Evolutionary conservation across 371 early-diverging fungal genomes (phyloP), one percentile per base, ranked within the genome.

Genomic region (Mortierella sp.): DNA sequence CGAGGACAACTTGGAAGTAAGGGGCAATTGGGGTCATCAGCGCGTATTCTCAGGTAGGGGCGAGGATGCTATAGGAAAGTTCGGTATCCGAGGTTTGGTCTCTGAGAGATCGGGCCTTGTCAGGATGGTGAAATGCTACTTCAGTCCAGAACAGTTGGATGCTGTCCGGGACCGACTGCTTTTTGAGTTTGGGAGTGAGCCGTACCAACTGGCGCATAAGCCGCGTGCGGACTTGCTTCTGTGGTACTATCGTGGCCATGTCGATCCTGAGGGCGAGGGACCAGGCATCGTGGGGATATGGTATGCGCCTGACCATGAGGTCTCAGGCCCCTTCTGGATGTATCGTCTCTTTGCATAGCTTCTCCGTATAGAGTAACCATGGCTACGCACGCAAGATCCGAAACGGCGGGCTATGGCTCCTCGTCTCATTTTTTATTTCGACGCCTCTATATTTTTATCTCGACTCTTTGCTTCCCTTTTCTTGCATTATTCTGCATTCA

Each of bases 11-110:
- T 32, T 64, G 24, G 19, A 41, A 6, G 31, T 50, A 5, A 24
- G 31, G 11, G 1, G 28, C 15, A 21, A 64, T 28, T 64, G 64
- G 64, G n/a, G 31, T n/a, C 34, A 64, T 28, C 64, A 64, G 42
- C 55, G 50, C n/a, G 37, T 64, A 23, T 64, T 64, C 42, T 64
- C 64, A 6, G 64, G 64, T n/a, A 32, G 50, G 26, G 64, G 64
- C 2, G 32, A 19, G 0, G 64, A 64, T n/a, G 50, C 47, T 2
- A 54, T 55, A 42, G 64, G 64, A 4, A 43, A 56, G 12, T 64
- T 47, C 30, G 64, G 64, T 5, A 47, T 64, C 15, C 64, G 64
- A 1, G 64, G 64, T 6, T 30, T 56, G 9, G 14, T 64, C 7
- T 64, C 64, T 7, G 56, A 64, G 31, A 47, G 42, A 21, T 41